Conservation (phyloP, 768 basidiomycete genomes). For the Lactarius tabidus region DNA sequence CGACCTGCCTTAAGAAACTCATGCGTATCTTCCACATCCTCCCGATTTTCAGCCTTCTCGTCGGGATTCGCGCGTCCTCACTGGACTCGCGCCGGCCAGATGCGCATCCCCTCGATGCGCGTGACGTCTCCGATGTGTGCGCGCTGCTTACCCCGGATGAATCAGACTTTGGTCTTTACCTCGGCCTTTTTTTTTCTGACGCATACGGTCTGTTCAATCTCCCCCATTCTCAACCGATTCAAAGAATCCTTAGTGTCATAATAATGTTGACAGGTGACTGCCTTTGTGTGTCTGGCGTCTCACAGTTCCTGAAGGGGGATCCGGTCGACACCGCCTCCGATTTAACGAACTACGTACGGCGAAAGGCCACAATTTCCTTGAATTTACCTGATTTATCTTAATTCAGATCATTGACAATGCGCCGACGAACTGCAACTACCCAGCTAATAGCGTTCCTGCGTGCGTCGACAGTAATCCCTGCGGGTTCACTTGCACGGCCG, state of each 20-base stretch:
- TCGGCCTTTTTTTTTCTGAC: slow-evolving; percentile 31
- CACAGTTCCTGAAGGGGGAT: slow-evolving; percentile 36
- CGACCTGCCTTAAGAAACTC: too few species aligned
- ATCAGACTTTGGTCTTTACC: too few species aligned
- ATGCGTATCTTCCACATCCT: slow-evolving; percentile 20
- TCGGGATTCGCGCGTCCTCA: slow-evolving; percentile 11
- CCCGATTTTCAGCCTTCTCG: slow-evolving; percentile 6
- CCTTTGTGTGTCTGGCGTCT: slow-evolving; percentile 41
- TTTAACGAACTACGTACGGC: slow-evolving; percentile 38
- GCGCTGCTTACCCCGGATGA: slow-evolving; percentile 36
- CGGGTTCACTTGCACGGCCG: slow-evolving; percentile 44
- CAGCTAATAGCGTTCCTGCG: slow-evolving; percentile 36
- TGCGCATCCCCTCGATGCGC: slow-evolving; percentile 12
- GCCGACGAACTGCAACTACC: slow-evolving; percentile 38
- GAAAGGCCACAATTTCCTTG: background rate
- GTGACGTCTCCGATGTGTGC: slow-evolving; percentile 38
- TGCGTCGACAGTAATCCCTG: slow-evolving; percentile 41
- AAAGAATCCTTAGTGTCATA: background rate
- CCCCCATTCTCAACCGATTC: background rate
- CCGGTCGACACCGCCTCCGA: slow-evolving; percentile 29
- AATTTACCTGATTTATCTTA: background rate
- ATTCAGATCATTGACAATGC: slow-evolving; percentile 31
- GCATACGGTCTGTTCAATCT: slow-evolving; percentile 25
- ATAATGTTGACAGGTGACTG: slow-evolving; percentile 36
- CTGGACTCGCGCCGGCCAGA: slow-evolving; percentile 3